A percentile compares a stretch with the other conserved stretches of the same genome.
phyloP scores from a whole-genome alignment of 805 yeast species.

The Candida nitratophila region DNA sequence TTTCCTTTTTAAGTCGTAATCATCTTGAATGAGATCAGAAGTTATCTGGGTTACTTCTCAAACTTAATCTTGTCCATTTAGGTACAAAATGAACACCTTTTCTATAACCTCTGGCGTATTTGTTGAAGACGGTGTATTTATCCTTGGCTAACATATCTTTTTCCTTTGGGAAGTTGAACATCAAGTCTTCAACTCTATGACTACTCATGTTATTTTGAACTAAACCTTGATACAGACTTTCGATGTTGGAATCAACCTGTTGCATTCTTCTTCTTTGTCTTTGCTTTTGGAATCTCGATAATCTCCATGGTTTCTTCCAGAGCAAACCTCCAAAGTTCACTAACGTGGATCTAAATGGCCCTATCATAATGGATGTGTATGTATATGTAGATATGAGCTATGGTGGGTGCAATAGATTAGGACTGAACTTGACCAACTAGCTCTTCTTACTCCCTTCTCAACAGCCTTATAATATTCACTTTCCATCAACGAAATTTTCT shows the following conservation, averaged over 20 bases:
- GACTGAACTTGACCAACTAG: too few relatives aligned
- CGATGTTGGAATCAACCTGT: constrained; percentile 73
- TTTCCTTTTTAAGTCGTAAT: background rate
- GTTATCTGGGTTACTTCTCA: constrained; percentile 72
- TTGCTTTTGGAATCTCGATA: constrained; percentile 74
- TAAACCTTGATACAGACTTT: constrained; percentile 49
- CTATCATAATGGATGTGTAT: constrained; percentile 26
- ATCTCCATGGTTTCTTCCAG: constrained; percentile 73
- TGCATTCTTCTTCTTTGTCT: constrained; percentile 81
- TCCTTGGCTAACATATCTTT: constrained; percentile 72
- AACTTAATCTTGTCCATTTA: constrained; percentile 82
- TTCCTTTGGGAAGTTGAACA: constrained; percentile 65
- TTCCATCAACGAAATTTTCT: background rate
- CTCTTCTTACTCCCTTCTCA: too few relatives aligned
- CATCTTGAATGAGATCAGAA: constrained; percentile 34
- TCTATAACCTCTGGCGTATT: constrained; percentile 69
- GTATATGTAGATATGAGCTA: too few relatives aligned
- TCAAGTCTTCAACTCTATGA: constrained; percentile 29
- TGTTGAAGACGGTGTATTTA: constrained; percentile 82
- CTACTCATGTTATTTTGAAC: constrained; percentile 24
- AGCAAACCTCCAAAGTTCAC: constrained; percentile 64
- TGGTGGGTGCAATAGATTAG: background rate
- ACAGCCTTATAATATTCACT: too few relatives aligned
- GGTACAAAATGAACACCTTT: constrained; percentile 85
- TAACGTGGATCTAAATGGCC: constrained; percentile 60